phyloP scores from a whole-genome alignment of 805 yeast species.

The Lipomyces sp. region DNA sequence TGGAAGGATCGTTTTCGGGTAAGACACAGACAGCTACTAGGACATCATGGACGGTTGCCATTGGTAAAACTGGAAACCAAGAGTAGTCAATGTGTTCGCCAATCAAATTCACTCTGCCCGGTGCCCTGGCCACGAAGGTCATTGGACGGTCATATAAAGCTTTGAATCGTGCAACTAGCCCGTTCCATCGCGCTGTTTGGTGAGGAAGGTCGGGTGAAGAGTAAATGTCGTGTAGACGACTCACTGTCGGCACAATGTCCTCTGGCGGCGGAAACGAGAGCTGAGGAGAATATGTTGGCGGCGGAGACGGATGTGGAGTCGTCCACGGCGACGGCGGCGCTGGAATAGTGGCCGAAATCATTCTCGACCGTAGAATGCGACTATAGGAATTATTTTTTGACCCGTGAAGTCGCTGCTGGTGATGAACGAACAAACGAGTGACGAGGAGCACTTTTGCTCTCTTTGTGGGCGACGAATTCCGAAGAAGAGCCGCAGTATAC shows the following conservation, averaged over 20 bases:
- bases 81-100: slow-evolving; percentile 80
- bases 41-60: slow-evolving; percentile 71
- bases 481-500: not conserved
- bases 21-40: slow-evolving; percentile 55
- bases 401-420: not conserved
- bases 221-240: slow-evolving; percentile 25
- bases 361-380: not conserved
- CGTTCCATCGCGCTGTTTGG: slow-evolving; percentile 28
- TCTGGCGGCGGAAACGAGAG: slow-evolving; percentile 25
- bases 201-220: slow-evolving; percentile 17
- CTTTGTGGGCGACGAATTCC: not conserved
- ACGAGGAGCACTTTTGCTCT: not conserved
- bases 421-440: not conserved
- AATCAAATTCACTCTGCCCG: slow-evolving; percentile 74
- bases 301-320: slow-evolving; percentile 30
- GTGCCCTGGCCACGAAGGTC: slow-evolving; percentile 63
- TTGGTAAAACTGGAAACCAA: slow-evolving; percentile 70
- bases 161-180: slow-evolving; percentile 18
- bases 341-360: not conserved
- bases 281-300: slow-evolving; percentile 10
- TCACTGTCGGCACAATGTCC: slow-evolving; percentile 28
- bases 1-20: slow-evolving; percentile 36
- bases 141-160: slow-evolving; percentile 41
- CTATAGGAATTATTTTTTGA: no score
- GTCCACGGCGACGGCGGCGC: slow-evolving; percentile 32